Base-by-base conservation (phyloP, 2,329 filamentous ascomycete genomes). In the Calonectria naviculata region DNA sequence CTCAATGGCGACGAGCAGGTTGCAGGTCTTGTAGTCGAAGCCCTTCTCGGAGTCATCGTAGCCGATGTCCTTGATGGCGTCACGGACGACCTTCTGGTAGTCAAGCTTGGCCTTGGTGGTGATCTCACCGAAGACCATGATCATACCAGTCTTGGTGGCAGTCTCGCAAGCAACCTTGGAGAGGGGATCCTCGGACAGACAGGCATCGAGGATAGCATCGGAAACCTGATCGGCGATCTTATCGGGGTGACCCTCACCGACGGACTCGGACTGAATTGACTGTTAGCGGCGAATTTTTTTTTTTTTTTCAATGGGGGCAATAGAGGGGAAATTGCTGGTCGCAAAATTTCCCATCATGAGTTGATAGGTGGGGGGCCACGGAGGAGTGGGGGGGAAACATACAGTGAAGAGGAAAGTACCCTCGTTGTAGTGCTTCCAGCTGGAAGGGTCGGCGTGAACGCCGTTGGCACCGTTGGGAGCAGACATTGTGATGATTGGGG, bases 21-120 rank as follows among this genome's bases (percentile, higher is more conserved):
- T 98, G 90, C 94, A 96, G 79, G 97, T 99, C 93, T 98, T 98
- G 95, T 98, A 98, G 89, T 99, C 97, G 87, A 99, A 99, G 75
- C 97, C 97, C 93, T 99, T 99, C 81, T 91, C 89, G 68, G 97
- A 98, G 87, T 93, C 91, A 88, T 99, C 97, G 88, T 98, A 99
- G 81, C 97, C 97, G 83, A 99, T 99, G 84, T 97, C 96, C 92
- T 98, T 96, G 91, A 99, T 95, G 84, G 95, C 92, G 76, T 92
- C 87, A 85, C 97, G 96, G 85, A 99, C 95, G 81, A 98, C 90
- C 90, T 95, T 97, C 87, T 99, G 97, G 93, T 98, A 99, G 90
- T 99, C 97, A 80, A 98, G 89, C 79, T 89, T 90, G 86, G 96
- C 93, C 89, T 97, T 97, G 89, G 97, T 98, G 86, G 95, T 97